These are phyloP conservation scores for Proteromonas lacertae DNA, from an alignment of 352 stramenopile genomes.

Conservation along the genomic window DNA sequence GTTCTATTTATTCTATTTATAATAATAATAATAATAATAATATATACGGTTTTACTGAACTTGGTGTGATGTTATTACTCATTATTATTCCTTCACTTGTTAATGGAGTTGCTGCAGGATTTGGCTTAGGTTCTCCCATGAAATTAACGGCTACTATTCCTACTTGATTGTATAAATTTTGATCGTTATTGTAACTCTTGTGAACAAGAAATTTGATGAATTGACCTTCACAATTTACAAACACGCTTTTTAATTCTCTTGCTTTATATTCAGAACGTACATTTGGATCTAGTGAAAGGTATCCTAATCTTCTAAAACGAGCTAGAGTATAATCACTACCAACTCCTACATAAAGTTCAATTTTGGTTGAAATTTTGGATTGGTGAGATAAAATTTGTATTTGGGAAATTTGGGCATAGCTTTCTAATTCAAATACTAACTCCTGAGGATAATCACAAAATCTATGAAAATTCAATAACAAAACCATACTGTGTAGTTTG, in stretches of 20 bases:
- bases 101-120: neutral
- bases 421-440: constrained; percentile 31
- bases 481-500: no score
- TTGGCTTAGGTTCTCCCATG: constrained; percentile 15
- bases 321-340: constrained; percentile 16
- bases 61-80: no score
- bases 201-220: constrained; percentile 51
- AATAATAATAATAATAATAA: no score
- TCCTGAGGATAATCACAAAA: constrained; percentile 69
- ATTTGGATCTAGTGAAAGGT: constrained; percentile 13
- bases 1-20: constrained; percentile 2
- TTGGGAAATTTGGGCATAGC: constrained; percentile 25
- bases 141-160: constrained; percentile 55
- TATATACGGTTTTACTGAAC: neutral
- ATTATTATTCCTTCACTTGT: neutral
- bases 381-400: constrained; percentile 46
- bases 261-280: constrained; percentile 15
- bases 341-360: constrained; percentile 46
- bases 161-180: constrained; percentile 58
- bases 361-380: constrained; percentile 59
- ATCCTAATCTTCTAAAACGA: constrained; percentile 29
- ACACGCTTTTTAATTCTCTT: constrained; percentile 60
- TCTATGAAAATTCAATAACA: no score
- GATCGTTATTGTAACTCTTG: constrained; percentile 47
- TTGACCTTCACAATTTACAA: constrained; percentile 33